phyloP scores from a whole-genome alignment of 192 early-diverging fungal genomes.

The Linnemannia exigua region DNA sequence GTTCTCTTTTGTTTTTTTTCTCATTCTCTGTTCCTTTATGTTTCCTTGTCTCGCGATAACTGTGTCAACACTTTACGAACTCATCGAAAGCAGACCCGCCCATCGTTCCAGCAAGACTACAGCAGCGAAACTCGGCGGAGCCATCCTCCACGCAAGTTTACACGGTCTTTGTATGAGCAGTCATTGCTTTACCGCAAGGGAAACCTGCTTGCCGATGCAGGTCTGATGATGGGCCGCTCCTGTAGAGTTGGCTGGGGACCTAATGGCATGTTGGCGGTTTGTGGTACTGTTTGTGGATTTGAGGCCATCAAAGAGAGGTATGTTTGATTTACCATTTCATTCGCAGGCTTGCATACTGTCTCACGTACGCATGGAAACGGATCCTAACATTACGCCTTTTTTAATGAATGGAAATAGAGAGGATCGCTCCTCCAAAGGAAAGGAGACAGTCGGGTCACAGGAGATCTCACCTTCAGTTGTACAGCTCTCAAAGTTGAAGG shows the following conservation, averaged over 20 bases:
- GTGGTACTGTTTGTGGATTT: conserved; percentile 57
- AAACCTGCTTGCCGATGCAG: conserved; percentile 75
- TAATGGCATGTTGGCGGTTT: conserved; percentile 75
- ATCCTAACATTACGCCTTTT: not conserved
- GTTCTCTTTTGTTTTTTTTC: not conserved
- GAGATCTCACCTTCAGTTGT: conserved; percentile 16
- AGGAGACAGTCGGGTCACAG: not conserved
- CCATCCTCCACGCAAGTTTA: conserved; percentile 37
- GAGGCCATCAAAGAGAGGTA: conserved; percentile 48
- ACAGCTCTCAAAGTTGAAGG: conserved; percentile 18
- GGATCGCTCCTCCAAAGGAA: not conserved
- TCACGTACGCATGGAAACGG: no score
- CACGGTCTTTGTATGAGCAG: conserved; percentile 30
- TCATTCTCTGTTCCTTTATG: not conserved
- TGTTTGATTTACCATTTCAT: not conserved
- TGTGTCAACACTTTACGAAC: no score
- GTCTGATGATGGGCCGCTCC: conserved; percentile 84
- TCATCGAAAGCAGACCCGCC: conserved; percentile 20
- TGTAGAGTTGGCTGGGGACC: conserved; percentile 91
- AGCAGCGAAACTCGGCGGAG: conserved; percentile 4
- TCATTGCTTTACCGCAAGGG: conserved; percentile 56
- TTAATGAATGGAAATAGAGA: not conserved
- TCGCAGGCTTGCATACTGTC: no score
- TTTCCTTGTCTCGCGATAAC: not conserved
- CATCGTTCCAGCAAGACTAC: conserved; percentile 44